Evolutionary conservation across 495 filamentous ascomycete genomes (phyloP).

Genomic region (Aspergillus saccharolyticus): DNA sequence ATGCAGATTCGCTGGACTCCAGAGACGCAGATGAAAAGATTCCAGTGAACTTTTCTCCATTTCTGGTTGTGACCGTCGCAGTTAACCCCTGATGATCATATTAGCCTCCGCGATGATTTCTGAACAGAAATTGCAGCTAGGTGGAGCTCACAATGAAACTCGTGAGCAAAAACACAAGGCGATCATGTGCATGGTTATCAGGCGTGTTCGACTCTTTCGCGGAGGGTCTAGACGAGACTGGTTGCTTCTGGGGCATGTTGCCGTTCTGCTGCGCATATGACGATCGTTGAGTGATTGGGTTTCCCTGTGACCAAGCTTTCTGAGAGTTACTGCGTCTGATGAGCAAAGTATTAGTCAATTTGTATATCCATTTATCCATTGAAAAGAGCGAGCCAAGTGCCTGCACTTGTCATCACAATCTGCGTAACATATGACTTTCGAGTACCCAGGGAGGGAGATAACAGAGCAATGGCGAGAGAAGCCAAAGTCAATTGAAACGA

Average conservation of each 20-base stretch:
- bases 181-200: slow-evolving; percentile 62
- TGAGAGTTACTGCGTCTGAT: slow-evolving; percentile 48
- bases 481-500: neutral
- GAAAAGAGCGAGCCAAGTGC: too few species aligned
- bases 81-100: slow-evolving; percentile 57
- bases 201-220: slow-evolving; percentile 50
- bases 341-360: slow-evolving; percentile 7
- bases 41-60: slow-evolving; percentile 69
- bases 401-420: too few species aligned
- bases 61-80: slow-evolving; percentile 62
- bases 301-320: slow-evolving; percentile 61
- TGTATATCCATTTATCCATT: neutral
- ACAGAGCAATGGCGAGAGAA: neutral
- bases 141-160: slow-evolving; percentile 55
- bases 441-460: neutral
- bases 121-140: neutral
- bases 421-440: neutral
- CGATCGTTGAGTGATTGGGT: slow-evolving; percentile 59
- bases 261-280: slow-evolving; percentile 51
- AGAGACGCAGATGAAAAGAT: slow-evolving; percentile 59
- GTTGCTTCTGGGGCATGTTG: slow-evolving; percentile 40
- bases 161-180: slow-evolving; percentile 57
- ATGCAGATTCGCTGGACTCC: slow-evolving; percentile 54
- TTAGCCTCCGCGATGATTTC: slow-evolving; percentile 13
- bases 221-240: slow-evolving; percentile 35